phyloP scores from a whole-genome alignment of 2,329 filamentous ascomycete genomes.

The Colletotrichum plurivorum region DNA sequence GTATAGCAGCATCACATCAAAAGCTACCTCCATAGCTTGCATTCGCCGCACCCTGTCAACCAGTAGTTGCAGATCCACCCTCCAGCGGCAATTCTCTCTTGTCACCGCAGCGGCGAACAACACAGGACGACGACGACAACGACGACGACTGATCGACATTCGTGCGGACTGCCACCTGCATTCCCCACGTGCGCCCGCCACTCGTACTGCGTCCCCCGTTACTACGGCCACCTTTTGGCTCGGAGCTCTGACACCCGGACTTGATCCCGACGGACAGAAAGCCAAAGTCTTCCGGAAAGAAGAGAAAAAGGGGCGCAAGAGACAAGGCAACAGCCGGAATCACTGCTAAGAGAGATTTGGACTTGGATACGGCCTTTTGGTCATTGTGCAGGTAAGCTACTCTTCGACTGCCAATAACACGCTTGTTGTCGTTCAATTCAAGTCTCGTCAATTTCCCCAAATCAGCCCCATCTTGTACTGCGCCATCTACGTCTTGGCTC shows the following conservation, averaged over 20 bases:
- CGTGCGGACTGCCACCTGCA: slow-evolving; percentile 29
- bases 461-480: slow-evolving; percentile 22
- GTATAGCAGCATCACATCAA: not conserved
- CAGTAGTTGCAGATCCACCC: slow-evolving; percentile 27
- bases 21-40: not conserved
- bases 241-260: slow-evolving; percentile 18
- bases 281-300: not conserved
- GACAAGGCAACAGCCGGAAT: not conserved
- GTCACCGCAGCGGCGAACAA: slow-evolving; percentile 23
- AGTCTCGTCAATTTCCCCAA: slow-evolving; percentile 11
- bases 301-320: not conserved
- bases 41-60: slow-evolving; percentile 5
- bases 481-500: slow-evolving; percentile 16
- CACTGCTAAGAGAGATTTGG: not conserved
- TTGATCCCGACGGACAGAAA: slow-evolving; percentile 16
- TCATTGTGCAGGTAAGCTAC: slow-evolving; percentile 12
- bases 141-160: slow-evolving; percentile 29
- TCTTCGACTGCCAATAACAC: not conserved
- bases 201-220: not conserved
- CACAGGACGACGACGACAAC: slow-evolving; percentile 22
- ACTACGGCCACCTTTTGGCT: slow-evolving; percentile 19
- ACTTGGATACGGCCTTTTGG: slow-evolving; percentile 11
- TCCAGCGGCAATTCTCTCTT: not conserved
- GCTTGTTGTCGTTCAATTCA: slow-evolving; percentile 6
- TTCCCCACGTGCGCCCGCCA: slow-evolving; percentile 36